Evolutionary conservation across 208 protist genomes (phyloP).

Genomic region (Leishmania braziliensis): DNA sequence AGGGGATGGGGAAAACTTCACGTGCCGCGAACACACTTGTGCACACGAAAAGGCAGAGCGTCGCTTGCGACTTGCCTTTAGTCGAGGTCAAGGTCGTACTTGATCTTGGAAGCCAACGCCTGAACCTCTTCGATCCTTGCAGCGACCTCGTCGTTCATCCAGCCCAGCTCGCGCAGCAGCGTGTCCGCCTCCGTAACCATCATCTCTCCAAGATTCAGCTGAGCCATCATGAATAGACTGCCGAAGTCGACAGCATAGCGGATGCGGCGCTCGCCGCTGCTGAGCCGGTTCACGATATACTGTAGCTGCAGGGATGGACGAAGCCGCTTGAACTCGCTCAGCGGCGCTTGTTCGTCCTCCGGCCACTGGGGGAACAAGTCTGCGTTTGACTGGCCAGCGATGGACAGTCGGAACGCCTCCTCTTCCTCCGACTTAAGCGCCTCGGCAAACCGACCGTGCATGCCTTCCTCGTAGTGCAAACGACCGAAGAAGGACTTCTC

Average conservation of each 20-base stretch:
- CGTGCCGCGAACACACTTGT: neutral
- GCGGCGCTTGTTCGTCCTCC: slow-evolving; percentile 73
- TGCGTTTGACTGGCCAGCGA: slow-evolving; percentile 28
- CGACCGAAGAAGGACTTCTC: slow-evolving; percentile 89
- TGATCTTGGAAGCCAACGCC: slow-evolving; percentile 41
- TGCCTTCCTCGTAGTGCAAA: slow-evolving; percentile 80
- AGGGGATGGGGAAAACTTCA: neutral
- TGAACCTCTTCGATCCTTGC: slow-evolving; percentile 60
- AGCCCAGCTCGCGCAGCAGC: slow-evolving; percentile 68
- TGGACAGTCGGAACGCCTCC: slow-evolving; percentile 14
- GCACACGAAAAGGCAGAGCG: neutral
- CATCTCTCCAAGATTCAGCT: slow-evolving; percentile 80
- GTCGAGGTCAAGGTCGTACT: slow-evolving; percentile 88
- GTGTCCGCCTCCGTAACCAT: slow-evolving; percentile 77
- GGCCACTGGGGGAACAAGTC: slow-evolving; percentile 71
- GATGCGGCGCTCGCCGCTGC: slow-evolving; percentile 80
- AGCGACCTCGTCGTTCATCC: slow-evolving; percentile 72
- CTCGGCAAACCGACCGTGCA: slow-evolving; percentile 70
- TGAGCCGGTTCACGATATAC: slow-evolving; percentile 79
- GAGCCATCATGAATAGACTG: slow-evolving; percentile 83
- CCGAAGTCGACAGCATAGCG: slow-evolving; percentile 79
- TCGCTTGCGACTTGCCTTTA: slow-evolving; percentile 19
- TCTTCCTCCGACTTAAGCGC: slow-evolving; percentile 64
- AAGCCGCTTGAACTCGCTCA: slow-evolving; percentile 48
- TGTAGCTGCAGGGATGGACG: slow-evolving; percentile 52